Evolutionary conservation across 2,329 filamentous ascomycete genomes (phyloP).

Genomic region (Aspergillus fumigatiaffinis): DNA sequence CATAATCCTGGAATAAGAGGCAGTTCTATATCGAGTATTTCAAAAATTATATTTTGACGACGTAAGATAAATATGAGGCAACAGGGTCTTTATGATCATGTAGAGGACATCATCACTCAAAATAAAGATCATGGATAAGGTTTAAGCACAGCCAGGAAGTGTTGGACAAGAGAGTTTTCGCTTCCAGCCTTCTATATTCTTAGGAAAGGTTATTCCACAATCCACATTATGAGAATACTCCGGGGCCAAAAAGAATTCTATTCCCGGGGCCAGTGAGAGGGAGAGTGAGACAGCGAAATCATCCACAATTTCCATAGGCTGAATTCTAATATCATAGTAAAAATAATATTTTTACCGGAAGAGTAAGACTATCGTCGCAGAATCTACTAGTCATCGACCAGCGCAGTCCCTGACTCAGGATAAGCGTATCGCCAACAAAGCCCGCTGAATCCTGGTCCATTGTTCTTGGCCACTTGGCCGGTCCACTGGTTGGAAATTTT

Average conservation of each 20-base stretch:
- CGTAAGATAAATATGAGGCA: no score
- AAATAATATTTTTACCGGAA: not conserved
- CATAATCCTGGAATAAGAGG: not conserved
- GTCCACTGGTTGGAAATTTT: conserved; percentile 9
- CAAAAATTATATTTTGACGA: no score
- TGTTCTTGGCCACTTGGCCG: conserved; percentile 22
- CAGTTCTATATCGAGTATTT: not conserved
- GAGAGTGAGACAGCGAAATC: not conserved
- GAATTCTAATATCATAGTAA: not conserved
- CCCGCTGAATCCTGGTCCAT: conserved; percentile 20
- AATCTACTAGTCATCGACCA: not conserved
- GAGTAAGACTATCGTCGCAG: not conserved
- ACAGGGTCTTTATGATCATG: not conserved
- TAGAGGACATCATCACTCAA: not conserved
- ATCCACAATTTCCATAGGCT: not conserved
- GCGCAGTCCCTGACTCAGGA: conserved; percentile 11
- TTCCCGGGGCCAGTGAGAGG: not conserved
- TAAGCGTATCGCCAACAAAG: conserved; percentile 35
- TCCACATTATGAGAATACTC: not conserved
- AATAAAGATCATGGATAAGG: not conserved
- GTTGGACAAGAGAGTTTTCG: not conserved
- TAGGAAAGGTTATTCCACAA: not conserved
- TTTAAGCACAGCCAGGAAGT: not conserved
- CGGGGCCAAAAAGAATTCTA: not conserved
- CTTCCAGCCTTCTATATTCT: not conserved